A percentile compares a stretch with the other conserved stretches of the same genome.
Conservation (phyloP, 805 yeast genomes). For the Yarrowia deformans region DNA sequence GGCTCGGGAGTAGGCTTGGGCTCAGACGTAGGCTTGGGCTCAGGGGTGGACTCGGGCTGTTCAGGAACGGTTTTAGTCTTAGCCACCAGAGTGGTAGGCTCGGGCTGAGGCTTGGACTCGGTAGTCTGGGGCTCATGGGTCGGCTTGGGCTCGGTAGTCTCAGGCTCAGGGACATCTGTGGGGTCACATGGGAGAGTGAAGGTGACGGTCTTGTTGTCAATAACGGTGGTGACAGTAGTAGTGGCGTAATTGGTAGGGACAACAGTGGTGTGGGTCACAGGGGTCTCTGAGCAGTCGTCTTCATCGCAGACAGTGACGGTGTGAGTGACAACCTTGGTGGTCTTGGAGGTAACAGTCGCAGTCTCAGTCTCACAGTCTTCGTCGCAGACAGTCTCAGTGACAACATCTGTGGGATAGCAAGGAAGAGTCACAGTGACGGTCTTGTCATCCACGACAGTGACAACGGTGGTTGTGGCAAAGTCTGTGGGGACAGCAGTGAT, state of each 20-base stretch:
- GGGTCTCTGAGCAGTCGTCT: neutral
- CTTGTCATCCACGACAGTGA: too few relatives aligned
- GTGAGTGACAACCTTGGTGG: slow-evolving; percentile 7
- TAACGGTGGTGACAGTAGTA: slow-evolving; percentile 8
- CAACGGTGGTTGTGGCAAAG: too few relatives aligned
- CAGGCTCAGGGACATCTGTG: too few relatives aligned
- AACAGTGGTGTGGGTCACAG: slow-evolving; percentile 7
- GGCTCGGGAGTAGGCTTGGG: too few relatives aligned
- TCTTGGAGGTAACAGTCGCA: neutral
- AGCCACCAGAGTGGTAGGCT: neutral
- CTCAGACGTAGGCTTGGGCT: neutral
- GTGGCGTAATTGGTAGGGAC: neutral
- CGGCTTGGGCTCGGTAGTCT: too few relatives aligned
- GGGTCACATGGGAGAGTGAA: slow-evolving; percentile 13
- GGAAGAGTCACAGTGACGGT: too few relatives aligned
- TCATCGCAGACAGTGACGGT: slow-evolving; percentile 14
- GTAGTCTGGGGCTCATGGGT: slow-evolving; percentile 7
- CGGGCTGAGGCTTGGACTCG: neutral
- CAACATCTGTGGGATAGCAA: too few relatives aligned
- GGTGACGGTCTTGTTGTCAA: slow-evolving; percentile 27
- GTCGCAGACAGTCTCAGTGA: neutral
- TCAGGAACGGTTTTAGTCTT: neutral
- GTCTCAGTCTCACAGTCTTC: neutral
- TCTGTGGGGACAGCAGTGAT: too few relatives aligned
- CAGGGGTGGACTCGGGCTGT: neutral